Evolutionary conservation across 2,329 filamentous ascomycete species (phyloP), one percentile per base, ranked within the genome.

Genomic region (Scedosporium apiospermum): DNA sequence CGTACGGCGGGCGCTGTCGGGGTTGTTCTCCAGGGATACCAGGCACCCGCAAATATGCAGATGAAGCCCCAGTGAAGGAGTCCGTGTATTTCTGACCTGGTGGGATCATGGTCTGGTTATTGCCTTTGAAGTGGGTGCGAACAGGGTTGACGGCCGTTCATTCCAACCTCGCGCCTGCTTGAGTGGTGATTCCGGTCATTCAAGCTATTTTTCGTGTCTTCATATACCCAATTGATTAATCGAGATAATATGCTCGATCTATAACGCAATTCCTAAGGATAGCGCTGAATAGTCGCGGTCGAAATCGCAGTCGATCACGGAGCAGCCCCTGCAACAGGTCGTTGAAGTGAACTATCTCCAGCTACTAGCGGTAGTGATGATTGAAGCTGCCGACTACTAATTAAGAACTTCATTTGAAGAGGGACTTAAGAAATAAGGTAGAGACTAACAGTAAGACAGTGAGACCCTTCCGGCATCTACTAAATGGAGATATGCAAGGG

Each of bases 21-120:
- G 63, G 69, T 67, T 53, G 69, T 64, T 3, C 71, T 67, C n/a
- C 69, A 74, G 65, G 70, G 69, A 38, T 78, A 77, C 63, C 73
- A 77, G 66, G 63, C 70, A 57, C 69, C 75, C 65, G 69, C 73
- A 63, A 71, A 70, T 23, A 77, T 77, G 76, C 27, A 61, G 10
- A 64, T 68, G 16, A 73, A 76, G 74, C 73, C 68, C 61, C 42
- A 63, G 27, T 57, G 16, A 41, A 44, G 27, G 30, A 27, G 4
- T n/a, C 60, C 14, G 23, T 23, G 4, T 34, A 16, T 4, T 18
- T 18, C n/a, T n/a, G 58, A 14, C 16, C 30, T 18, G 34, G 34
- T 51, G 51, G 51, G 27, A 21, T 55, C 12, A 9, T n/a, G 23
- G 27, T 27, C 10, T 16, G 9, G 18, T 46, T 46, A n/a, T 7